Evolutionary conservation across 1,139 yeast species (phyloP).

Genomic region (Geotrichum fermentans): DNA sequence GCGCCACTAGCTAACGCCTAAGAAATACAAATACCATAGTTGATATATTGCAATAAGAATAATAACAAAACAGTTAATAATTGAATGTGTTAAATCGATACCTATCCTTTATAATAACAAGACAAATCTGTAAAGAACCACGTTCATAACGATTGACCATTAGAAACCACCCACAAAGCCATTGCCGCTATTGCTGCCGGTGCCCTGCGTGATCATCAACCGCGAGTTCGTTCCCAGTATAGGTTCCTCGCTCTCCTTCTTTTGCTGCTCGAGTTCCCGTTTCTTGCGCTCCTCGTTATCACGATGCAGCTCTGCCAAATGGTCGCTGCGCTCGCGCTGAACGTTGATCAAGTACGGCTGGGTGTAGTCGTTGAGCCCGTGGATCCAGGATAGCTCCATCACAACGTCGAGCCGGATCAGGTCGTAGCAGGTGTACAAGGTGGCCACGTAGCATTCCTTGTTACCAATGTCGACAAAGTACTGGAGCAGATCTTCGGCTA

Average conservation of each 20-base stretch:
- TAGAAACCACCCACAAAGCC: not conserved
- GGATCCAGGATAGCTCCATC: slow-evolving; percentile 85
- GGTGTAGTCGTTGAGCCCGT: slow-evolving; percentile 70
- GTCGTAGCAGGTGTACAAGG: slow-evolving; percentile 81
- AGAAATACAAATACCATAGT: too few relatives aligned
- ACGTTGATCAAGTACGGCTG: slow-evolving; percentile 89
- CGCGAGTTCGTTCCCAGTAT: slow-evolving; percentile 33
- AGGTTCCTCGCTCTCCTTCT: slow-evolving; percentile 42
- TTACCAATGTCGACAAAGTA: slow-evolving; percentile 97
- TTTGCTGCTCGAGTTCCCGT: slow-evolving; percentile 54
- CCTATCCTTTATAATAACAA: too few relatives aligned
- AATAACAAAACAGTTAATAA: too few relatives aligned
- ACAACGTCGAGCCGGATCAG: slow-evolving; percentile 78
- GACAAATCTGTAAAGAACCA: too few relatives aligned
- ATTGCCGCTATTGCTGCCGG: slow-evolving; percentile 1
- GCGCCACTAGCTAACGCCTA: too few relatives aligned
- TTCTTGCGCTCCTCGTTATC: slow-evolving; percentile 69
- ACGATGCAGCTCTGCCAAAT: slow-evolving; percentile 57
- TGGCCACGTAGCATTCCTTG: slow-evolving; percentile 90
- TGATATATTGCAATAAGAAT: too few relatives aligned
- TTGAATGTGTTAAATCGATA: too few relatives aligned
- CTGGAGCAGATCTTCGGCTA: slow-evolving; percentile 81
- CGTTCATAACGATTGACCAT: too few relatives aligned
- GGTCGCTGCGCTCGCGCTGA: slow-evolving; percentile 66
- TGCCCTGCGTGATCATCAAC: slow-evolving; percentile 36